Evolutionary conservation across 2,329 filamentous ascomycete species (phyloP).

Genomic region (Pseudomassariella vexata): DNA sequence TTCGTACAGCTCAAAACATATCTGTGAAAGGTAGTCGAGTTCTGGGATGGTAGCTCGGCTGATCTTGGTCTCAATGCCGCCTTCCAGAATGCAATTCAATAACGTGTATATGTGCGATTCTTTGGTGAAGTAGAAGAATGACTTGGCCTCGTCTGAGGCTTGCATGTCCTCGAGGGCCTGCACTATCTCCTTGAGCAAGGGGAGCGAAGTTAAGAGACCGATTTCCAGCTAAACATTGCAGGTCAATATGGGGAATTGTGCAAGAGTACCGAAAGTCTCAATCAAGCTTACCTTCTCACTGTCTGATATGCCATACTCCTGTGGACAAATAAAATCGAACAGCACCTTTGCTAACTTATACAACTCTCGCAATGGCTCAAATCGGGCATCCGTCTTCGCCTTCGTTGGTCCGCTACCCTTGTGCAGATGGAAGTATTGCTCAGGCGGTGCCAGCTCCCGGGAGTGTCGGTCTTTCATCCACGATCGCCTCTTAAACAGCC

Average conservation of each 20-base stretch:
- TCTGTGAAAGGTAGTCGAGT: slow-evolving; percentile 94
- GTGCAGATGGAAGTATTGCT: slow-evolving; percentile 87
- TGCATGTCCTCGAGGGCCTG: slow-evolving; percentile 92
- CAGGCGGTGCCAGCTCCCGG: slow-evolving; percentile 51
- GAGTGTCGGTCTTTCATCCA: slow-evolving; percentile 50
- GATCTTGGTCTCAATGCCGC: slow-evolving; percentile 95
- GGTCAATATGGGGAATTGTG: too few species aligned
- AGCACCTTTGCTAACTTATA: slow-evolving; percentile 92
- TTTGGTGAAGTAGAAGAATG: slow-evolving; percentile 98
- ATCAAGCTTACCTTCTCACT: slow-evolving; percentile 63
- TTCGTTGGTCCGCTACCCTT: slow-evolving; percentile 69
- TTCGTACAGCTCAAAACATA: slow-evolving; percentile 97
- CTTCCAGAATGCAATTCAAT: slow-evolving; percentile 95
- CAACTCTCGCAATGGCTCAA: slow-evolving; percentile 84
- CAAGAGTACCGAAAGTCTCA: too few species aligned
- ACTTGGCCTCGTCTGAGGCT: slow-evolving; percentile 87
- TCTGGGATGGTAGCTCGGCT: slow-evolving; percentile 92
- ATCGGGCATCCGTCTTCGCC: slow-evolving; percentile 74
- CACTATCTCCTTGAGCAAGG: slow-evolving; percentile 92
- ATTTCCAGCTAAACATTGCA: slow-evolving; percentile 69
- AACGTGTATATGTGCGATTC: slow-evolving; percentile 98
- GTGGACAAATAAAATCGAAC: slow-evolving; percentile 97
- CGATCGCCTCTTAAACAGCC: slow-evolving; percentile 55
- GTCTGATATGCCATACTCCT: slow-evolving; percentile 95
- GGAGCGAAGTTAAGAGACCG: slow-evolving; percentile 86